Base-by-base conservation (phyloP, 2,329 filamentous ascomycete genomes). In the Colletotrichum endophyticum region DNA sequence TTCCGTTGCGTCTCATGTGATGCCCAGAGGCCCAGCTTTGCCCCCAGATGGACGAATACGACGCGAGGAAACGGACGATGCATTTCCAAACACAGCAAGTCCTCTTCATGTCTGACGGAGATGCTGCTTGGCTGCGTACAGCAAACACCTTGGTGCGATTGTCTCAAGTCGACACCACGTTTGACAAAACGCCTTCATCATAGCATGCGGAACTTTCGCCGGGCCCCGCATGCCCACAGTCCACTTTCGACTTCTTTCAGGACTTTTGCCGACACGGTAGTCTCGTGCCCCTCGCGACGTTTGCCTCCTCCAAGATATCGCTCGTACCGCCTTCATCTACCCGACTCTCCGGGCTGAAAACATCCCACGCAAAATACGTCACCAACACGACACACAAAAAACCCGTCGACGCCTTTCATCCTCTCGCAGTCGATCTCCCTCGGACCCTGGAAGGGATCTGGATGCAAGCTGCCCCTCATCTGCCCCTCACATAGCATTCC, bases 141-240 rank as follows among this genome's bases (percentile, higher is more conserved):
- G 25, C 34, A 63, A 15, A 62, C 30, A 57, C 27, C 25, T 67
- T n/a, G 28, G 30, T 15, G 32, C 44, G 53, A 62, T 19, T 53
- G 69, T 75, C 69, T 73, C 44, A 57, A 57, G 16, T 32, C 25
- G 25, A 66, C 19, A 44, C 19, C 32, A 19, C 25, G 25, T 53
- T 74, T 76, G 70, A 66, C 59, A 66, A 36, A 66, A 70, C 59
- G 22, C 66, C 30, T 70, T 67, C 74, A 76, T 73, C 59, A 76
- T 59, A 74, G 25, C 64, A 74, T 74, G 66, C 74, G 71, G 49
- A 69, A 73, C 59, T 39, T 25, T 59, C 11, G 27, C 64, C 30
- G 70, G 25, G n/a, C 36, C 56, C 44, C 61, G 12, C 27, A 19
- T 32, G 49, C 62, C 53, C 44, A 53, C 44, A 22, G 44, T 53